These are phyloP conservation scores for Apiospora rasikravindrae DNA, from an alignment of 2,329 filamentous ascomycete genomes.

Conservation along the genomic window DNA sequence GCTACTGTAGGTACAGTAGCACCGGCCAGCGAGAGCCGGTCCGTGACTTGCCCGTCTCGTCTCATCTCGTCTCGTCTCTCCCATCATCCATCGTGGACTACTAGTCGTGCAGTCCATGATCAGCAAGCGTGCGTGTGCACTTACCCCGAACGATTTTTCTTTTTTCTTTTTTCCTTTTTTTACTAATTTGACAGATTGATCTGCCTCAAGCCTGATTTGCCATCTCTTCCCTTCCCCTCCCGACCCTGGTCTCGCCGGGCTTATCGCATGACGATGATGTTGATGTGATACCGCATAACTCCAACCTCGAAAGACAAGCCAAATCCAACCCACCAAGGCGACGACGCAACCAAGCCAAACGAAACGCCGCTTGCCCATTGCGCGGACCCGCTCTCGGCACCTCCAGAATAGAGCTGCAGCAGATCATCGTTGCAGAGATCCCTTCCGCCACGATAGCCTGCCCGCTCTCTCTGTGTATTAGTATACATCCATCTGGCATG, in stretches of 20 bases:
- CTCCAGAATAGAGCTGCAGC: conserved; percentile 1
- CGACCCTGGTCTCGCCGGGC: not conserved
- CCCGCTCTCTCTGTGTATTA: not conserved
- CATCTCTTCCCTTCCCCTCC: not conserved
- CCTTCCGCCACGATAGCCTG: conserved; percentile 5
- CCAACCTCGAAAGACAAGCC: not conserved
- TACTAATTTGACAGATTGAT: not conserved
- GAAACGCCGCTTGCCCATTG: not conserved
- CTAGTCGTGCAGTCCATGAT: too few relatives aligned
- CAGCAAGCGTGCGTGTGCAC: too few relatives aligned
- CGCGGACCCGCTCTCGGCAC: not conserved
- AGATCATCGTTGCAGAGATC: conserved; percentile 10
- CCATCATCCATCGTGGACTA: too few relatives aligned
- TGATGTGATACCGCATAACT: conserved; percentile 1
- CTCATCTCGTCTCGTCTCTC: not conserved
- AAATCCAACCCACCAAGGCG: not conserved
- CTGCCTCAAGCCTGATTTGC: not conserved
- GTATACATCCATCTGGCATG: not conserved
- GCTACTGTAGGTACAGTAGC: not conserved
- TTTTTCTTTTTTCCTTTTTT: too few relatives aligned
- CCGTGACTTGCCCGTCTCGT: not conserved
- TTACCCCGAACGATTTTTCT: too few relatives aligned
- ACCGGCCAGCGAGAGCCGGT: not conserved
- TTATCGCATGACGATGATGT: conserved; percentile 11
- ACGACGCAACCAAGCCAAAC: not conserved